Conservation (phyloP, 139 green algal species). For the Pleodorina starrii region DNA sequence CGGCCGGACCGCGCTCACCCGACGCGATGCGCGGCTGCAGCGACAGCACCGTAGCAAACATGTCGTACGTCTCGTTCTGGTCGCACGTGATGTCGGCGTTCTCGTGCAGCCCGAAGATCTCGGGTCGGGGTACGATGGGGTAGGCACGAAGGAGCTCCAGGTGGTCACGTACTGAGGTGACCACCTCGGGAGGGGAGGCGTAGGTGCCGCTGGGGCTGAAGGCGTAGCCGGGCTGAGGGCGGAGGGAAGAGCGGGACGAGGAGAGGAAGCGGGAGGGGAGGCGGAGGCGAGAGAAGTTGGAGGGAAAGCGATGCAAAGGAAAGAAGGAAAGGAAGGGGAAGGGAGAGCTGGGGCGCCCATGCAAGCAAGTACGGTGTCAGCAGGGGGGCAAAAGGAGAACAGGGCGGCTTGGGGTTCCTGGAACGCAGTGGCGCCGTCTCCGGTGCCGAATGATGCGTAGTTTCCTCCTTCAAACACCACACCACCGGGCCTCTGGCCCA, state of each 20-base stretch:
- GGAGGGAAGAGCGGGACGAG: neutral
- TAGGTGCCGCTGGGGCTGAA: conserved; percentile 65
- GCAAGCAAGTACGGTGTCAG: no score
- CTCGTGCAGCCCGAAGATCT: conserved; percentile 86
- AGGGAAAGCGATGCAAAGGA: neutral
- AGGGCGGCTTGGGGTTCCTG: no score
- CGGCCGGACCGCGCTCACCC: conserved; percentile 52
- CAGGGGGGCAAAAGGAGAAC: no score
- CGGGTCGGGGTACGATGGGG: conserved; percentile 72
- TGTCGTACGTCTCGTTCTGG: conserved; percentile 86
- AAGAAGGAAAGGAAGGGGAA: no score
- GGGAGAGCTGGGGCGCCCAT: no score
- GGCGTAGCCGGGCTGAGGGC: conserved; percentile 38
- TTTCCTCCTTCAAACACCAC: no score
- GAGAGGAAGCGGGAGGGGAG: neutral
- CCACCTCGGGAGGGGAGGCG: conserved; percentile 27
- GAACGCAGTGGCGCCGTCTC: no score
- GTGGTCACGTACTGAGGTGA: conserved; percentile 13
- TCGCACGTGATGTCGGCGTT: conserved; percentile 88
- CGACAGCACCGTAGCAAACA: conserved; percentile 82
- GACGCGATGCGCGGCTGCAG: conserved; percentile 80
- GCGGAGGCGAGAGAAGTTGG: neutral
- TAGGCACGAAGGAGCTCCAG: conserved; percentile 57
- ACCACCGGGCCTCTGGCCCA: neutral
- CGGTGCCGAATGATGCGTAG: no score